Conservation (phyloP, 2,329 filamentous ascomycete genomes). For the Daldinia sp. region DNA sequence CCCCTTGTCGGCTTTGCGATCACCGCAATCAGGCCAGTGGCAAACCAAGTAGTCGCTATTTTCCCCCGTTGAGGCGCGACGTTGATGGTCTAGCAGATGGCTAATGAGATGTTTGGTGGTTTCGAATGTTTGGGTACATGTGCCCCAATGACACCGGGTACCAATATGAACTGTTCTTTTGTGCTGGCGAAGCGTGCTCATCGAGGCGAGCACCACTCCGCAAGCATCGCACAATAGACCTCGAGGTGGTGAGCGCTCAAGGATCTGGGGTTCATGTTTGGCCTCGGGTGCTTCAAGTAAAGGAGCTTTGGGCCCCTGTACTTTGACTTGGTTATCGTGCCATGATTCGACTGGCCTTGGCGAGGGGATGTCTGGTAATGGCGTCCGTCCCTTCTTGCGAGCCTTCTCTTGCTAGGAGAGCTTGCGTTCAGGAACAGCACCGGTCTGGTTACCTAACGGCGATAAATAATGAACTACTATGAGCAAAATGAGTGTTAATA, state of each 20-base stretch:
- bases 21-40: neutral
- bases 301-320: too few relatives aligned
- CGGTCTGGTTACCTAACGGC: too few relatives aligned
- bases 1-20: too few relatives aligned
- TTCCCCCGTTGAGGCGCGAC: neutral
- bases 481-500: too few relatives aligned
- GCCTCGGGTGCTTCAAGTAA: too few relatives aligned
- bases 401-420: conserved; percentile 4
- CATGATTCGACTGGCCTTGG: neutral
- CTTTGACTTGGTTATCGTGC: neutral
- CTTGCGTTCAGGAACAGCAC: neutral
- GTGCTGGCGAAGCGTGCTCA: neutral
- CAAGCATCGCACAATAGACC: neutral
- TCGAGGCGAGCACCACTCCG: neutral
- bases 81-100: neutral
- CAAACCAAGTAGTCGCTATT: neutral
- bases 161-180: neutral
- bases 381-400: neutral
- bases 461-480: too few relatives aligned
- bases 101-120: neutral
- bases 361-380: neutral
- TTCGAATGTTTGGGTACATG: neutral
- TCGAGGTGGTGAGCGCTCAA: neutral
- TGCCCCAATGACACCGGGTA: neutral
- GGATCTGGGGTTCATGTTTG: too few relatives aligned